Conservation (phyloP, 208 protist species). For the Lotmaria passim region DNA sequence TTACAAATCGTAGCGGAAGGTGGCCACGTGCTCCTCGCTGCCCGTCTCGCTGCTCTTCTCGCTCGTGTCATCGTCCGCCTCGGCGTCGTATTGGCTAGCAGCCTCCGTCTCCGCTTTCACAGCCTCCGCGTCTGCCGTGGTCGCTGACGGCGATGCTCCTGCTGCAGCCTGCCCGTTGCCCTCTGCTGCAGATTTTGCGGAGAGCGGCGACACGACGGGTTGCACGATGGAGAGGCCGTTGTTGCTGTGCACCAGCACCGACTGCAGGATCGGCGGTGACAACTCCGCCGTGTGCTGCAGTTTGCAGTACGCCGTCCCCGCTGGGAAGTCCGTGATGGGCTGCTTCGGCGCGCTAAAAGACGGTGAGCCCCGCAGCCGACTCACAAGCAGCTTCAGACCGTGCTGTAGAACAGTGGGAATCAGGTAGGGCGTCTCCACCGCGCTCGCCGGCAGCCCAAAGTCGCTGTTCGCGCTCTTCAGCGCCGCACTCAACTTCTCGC, state of each 20-base stretch:
- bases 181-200: background rate
- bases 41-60: slow-evolving; percentile 34
- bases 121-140: slow-evolving; percentile 1
- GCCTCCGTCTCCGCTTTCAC: background rate
- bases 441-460: slow-evolving; percentile 67
- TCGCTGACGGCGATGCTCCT: slow-evolving; percentile 4
- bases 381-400: slow-evolving; percentile 43
- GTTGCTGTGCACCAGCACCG: slow-evolving; percentile 51
- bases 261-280: slow-evolving; percentile 39
- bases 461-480: slow-evolving; percentile 45
- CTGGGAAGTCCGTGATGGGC: slow-evolving; percentile 13
- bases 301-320: slow-evolving; percentile 41
- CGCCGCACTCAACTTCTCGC: slow-evolving; percentile 36
- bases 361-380: slow-evolving; percentile 41
- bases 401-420: slow-evolving; percentile 59
- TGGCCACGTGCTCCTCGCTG: slow-evolving; percentile 30
- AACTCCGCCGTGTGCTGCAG: slow-evolving; percentile 11
- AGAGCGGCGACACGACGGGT: background rate
- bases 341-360: slow-evolving; percentile 7
- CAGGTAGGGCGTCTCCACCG: slow-evolving; percentile 41
- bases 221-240: slow-evolving; percentile 46
- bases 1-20: slow-evolving; percentile 33
- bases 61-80: slow-evolving; percentile 24
- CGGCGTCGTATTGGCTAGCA: slow-evolving; percentile 2
- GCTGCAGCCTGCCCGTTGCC: background rate